phyloP scores from a whole-genome alignment of 352 stramenopile species.

The Peronospora belbahrii region DNA sequence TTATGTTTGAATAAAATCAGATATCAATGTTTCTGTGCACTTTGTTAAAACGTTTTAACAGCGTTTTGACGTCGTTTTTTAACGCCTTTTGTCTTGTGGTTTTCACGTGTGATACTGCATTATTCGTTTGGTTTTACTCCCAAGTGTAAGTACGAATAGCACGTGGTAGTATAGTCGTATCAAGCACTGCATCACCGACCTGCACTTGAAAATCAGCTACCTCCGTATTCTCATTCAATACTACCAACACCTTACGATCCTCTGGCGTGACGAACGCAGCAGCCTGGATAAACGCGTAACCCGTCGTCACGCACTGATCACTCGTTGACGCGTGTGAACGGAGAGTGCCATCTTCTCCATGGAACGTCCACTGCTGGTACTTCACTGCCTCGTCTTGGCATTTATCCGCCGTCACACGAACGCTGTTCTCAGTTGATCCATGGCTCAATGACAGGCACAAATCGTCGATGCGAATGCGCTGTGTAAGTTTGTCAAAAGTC shows the following conservation, averaged over 20 bases:
- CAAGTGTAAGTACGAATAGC: conserved; percentile 61
- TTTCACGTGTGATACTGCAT: too few relatives aligned
- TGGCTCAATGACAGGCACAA: conserved; percentile 65
- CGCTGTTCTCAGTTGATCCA: conserved; percentile 43
- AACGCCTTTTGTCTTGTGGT: too few relatives aligned
- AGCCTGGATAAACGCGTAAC: conserved; percentile 69
- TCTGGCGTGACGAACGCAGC: conserved; percentile 62
- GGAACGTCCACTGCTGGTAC: conserved; percentile 62
- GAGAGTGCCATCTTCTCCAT: conserved; percentile 40
- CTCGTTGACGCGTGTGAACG: conserved; percentile 28
- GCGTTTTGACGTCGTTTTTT: too few relatives aligned
- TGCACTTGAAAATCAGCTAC: conserved; percentile 55
- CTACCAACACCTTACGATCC: conserved; percentile 67
- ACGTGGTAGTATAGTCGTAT: conserved; percentile 44
- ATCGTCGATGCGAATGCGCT: conserved; percentile 48
- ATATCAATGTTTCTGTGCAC: not conserved
- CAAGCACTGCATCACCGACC: conserved; percentile 31
- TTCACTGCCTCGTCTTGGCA: conserved; percentile 32
- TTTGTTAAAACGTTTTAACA: not conserved
- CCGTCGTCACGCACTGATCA: conserved; percentile 69
- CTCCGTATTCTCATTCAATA: conserved; percentile 83
- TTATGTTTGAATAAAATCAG: too few relatives aligned
- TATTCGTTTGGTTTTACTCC: not conserved
- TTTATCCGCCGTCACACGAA: conserved; percentile 39
- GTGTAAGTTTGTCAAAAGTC: conserved; percentile 41